Evolutionary conservation across 2,329 filamentous ascomycete genomes (phyloP), one percentile per base, ranked within the genome.

Genomic region (Colletotrichum theobromicola): DNA sequence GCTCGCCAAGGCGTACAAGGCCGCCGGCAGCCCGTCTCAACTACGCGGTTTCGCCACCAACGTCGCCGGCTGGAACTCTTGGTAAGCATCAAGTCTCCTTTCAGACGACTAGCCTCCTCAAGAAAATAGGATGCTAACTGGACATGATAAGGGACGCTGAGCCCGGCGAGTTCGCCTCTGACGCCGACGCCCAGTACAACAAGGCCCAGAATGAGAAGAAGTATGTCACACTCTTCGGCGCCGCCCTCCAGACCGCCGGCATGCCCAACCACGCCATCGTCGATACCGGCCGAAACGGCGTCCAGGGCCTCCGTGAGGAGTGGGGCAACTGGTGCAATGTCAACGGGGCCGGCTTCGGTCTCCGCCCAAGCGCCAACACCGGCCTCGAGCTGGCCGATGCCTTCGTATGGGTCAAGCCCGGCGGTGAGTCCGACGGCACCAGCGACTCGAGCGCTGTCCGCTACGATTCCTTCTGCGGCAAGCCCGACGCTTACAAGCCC

Each of bases 321-420:
- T 87, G 86, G 85, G 86, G 86, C 67, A 87, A 91, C 78, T 91
- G 90, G 90, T 91, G 90, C 83, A 92, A 93, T 79, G 87, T 92
- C 76, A 86, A 85, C 62, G 88, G 87, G 62, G 89, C 91, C 72
- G 91, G 91, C 46, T 93, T 93, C 78, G 91, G 91, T 76, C 83
- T 85, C 62, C 87, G 89, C 50, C 90, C 90, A 1, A 89, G 89
- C 3, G 86, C 90, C 7, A 82, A 87, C 77, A 93, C 90, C n/a
- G 90, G 88, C 58, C 84, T 89, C 78, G 80, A 83, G 8, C 86
- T 91, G 24, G 87, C 88, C 67, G 92, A 93, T 82, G 90, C 91
- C 42, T 91, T 93, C 77, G 91, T 93, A 63, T 93, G 91, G 91
- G 84, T 92, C 79, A 93, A 93, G 87, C 91, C 91, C 18, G 91